Evolutionary conservation across 176 grass and related monocot genomes (phyloP), one percentile per base, ranked within the genome.

Genomic region (Themeda triandra): DNA sequence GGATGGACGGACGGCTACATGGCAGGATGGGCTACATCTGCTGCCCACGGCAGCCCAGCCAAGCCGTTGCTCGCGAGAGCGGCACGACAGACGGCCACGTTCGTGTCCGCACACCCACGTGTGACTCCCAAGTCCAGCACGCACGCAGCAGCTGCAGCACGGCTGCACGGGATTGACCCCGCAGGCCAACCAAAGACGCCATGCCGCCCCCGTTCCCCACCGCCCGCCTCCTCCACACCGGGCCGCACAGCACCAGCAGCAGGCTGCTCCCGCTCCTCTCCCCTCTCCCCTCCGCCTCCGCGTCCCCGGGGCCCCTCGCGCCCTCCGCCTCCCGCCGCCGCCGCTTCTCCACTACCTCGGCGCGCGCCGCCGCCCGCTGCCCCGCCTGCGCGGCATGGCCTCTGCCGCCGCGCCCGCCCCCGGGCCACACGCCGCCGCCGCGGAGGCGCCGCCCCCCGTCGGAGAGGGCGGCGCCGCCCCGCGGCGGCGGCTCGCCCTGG

Each of bases 191-290:
- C 56, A 73, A 15, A 71, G 48, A 62, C 27, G 44, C 85, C 84
- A 88, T 93, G 88, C 85, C 92, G 28, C 80, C 82, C 56, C 79
- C 76, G 66, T 76, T 84, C 73, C 59, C 82, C 66, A 79, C 77
- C 63, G 53, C 72, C 88, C 41, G 70, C 70, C n/a, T 28, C 24
- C 80, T 29, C 73, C 73, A 74, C 82, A 56, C 84, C 18, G 69
- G 67, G 75, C 46, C 44, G 44, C 49, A 56, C 53, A 56, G n/a
- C n/a, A n/a, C n/a, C n/a, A n/a, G n/a, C n/a, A n/a, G 53, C 53
- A 56, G 53, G 7, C 70, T 53, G 78, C 35, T 85, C 66, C 58
- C 60, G 35, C 63, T 80, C 75, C 81, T 81, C 54, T 19, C 59
- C 49, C 40, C 28, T 65, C 67, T 31, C 77, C 49, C 19, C 11